Evolutionary conservation across 2,329 filamentous ascomycete species (phyloP).

Genomic region (Hypoxylon sp.): DNA sequence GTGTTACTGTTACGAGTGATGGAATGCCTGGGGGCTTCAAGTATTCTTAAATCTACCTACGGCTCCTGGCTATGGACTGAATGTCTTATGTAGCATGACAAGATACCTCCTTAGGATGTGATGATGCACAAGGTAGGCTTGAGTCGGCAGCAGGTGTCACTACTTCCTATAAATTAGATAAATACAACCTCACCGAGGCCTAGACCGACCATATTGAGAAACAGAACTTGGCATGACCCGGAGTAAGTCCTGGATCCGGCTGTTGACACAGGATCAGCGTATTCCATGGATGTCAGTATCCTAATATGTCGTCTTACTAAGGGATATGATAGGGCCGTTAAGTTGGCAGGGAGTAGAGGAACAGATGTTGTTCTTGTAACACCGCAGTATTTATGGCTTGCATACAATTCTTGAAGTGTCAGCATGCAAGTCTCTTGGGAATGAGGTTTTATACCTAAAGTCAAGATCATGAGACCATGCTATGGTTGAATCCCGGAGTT

Average conservation of each 20-base stretch:
- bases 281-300: not conserved
- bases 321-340: not conserved
- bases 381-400: no score
- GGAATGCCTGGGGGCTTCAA: not conserved
- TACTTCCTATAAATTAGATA: not conserved
- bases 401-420: no score
- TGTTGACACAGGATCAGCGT: slow-evolving; percentile 6
- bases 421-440: no score
- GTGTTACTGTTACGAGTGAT: not conserved
- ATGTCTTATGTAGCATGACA: not conserved
- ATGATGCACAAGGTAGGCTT: not conserved
- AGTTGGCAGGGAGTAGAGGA: not conserved
- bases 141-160: not conserved
- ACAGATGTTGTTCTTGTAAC: no score
- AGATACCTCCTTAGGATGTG: not conserved
- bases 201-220: not conserved
- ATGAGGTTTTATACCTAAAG: no score
- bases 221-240: not conserved
- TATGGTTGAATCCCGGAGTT: no score
- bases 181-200: slow-evolving; percentile 1
- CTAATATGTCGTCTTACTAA: not conserved
- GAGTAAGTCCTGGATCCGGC: slow-evolving; percentile 4
- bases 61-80: not conserved
- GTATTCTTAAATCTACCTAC: slow-evolving; percentile 1
- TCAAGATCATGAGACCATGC: no score